Percentiles rank a stretch among this genome's conserved stretches.
phyloP scores from a whole-genome alignment of 2,329 filamentous ascomycete species.

The Chaetomium globosum region DNA sequence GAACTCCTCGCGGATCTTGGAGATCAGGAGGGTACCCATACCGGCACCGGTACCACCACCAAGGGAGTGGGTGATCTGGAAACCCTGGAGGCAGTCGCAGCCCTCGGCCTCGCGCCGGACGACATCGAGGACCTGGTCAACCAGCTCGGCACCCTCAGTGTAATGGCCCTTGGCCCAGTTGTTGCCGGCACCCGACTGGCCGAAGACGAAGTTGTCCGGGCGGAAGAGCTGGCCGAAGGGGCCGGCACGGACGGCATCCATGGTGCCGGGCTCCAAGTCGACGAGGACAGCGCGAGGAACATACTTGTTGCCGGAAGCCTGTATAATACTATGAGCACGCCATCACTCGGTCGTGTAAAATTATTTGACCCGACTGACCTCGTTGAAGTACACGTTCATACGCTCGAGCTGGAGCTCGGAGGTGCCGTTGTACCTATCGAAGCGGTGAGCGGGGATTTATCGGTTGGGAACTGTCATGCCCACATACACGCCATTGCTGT shows the following conservation, averaged over 20 bases:
- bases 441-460: conserved; percentile 40
- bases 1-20: conserved; percentile 99
- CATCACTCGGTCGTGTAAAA: neutral
- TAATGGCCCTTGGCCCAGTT: conserved; percentile 99
- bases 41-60: conserved; percentile 99
- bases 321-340: conserved; percentile 34
- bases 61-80: conserved; percentile 99
- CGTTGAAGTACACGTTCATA: conserved; percentile 99
- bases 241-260: conserved; percentile 97
- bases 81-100: conserved; percentile 99
- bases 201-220: conserved; percentile 99
- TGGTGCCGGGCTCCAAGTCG: conserved; percentile 98
- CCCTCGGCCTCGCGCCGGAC: conserved; percentile 98
- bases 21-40: conserved; percentile 99
- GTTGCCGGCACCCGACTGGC: conserved; percentile 99
- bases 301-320: conserved; percentile 98
- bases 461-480: conserved; percentile 20
- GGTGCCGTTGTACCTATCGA: conserved; percentile 84
- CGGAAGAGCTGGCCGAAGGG: conserved; percentile 99
- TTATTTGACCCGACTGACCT: conserved; percentile 31
- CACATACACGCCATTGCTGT: conserved; percentile 91
- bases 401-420: conserved; percentile 99
- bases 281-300: conserved; percentile 98
- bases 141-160: conserved; percentile 98
- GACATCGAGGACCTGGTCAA: conserved; percentile 97